Conservation (phyloP, 306 rosid species). For the Trichosanthes cucumerina region DNA sequence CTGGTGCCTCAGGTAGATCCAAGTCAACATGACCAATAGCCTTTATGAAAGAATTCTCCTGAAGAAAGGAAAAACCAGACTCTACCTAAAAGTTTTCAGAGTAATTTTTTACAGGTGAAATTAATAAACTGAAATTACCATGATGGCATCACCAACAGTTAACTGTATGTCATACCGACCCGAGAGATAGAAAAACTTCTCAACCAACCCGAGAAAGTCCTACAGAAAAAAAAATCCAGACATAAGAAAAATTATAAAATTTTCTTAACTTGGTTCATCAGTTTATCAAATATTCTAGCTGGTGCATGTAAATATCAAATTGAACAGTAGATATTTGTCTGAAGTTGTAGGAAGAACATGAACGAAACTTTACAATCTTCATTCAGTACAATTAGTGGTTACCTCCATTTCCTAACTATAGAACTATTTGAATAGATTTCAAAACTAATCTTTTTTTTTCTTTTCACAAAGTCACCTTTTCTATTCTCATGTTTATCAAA, state of each 20-base stretch:
- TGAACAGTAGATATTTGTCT: not conserved
- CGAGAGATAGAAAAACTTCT: conserved; percentile 82
- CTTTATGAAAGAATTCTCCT: conserved; percentile 89
- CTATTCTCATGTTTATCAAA: not conserved
- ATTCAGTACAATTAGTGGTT: not conserved
- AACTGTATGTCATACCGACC: conserved; percentile 81
- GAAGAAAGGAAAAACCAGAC: conserved; percentile 20
- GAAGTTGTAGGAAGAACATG: not conserved
- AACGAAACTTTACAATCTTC: not conserved
- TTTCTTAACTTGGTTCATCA: not conserved
- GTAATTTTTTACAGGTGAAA: not conserved
- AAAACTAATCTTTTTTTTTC: not conserved
- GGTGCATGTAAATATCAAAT: not conserved
- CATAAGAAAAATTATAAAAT: conserved; percentile 19
- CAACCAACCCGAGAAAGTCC: conserved; percentile 95
- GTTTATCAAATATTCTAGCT: not conserved
- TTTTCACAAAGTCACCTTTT: not conserved
- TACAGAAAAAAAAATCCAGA: conserved; percentile 17
- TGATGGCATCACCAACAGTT: conserved; percentile 86
- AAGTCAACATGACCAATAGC: conserved; percentile 63
- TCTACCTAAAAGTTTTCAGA: conserved; percentile 12
- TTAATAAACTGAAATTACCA: conserved; percentile 48
- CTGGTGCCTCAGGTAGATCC: conserved; percentile 97
- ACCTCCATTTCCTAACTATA: not conserved
- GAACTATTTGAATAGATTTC: not conserved